Percentiles rank a stretch among this genome's conserved stretches.
Evolutionary conservation across 495 filamentous ascomycete genomes (phyloP).

Genomic region (Xylaria flabelliformis): DNA sequence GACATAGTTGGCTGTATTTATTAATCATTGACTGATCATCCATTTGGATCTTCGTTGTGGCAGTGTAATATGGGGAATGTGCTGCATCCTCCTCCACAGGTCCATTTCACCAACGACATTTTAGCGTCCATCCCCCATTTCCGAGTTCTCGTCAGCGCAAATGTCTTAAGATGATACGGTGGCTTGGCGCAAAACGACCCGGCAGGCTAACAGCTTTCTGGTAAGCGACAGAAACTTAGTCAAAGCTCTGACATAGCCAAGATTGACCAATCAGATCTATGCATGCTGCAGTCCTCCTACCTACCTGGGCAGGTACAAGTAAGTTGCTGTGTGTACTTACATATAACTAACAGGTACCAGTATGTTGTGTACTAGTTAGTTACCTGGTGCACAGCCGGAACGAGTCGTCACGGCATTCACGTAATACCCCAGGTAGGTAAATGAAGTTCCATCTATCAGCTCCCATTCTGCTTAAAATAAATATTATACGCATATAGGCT

Average conservation of each 20-base stretch:
- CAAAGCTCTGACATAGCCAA: background rate
- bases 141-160: background rate
- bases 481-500: background rate
- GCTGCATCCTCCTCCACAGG: background rate
- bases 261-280: background rate
- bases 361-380: no score
- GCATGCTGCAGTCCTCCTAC: background rate
- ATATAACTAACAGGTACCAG: no score
- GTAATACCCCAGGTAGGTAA: background rate
- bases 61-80: conserved; percentile 3
- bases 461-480: background rate
- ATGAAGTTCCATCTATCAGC: background rate
- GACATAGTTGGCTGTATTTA: background rate
- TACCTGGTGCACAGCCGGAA: no score
- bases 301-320: conserved; percentile 2
- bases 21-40: background rate
- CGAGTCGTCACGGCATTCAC: no score
- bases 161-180: background rate
- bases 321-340: no score
- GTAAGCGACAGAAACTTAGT: background rate
- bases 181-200: background rate
- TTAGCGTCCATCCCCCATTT: background rate
- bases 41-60: conserved; percentile 11
- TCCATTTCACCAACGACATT: background rate
- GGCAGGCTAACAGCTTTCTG: background rate